Base-by-base conservation (phyloP, 768 basidiomycete genomes). In the Lenzites betulinus region DNA sequence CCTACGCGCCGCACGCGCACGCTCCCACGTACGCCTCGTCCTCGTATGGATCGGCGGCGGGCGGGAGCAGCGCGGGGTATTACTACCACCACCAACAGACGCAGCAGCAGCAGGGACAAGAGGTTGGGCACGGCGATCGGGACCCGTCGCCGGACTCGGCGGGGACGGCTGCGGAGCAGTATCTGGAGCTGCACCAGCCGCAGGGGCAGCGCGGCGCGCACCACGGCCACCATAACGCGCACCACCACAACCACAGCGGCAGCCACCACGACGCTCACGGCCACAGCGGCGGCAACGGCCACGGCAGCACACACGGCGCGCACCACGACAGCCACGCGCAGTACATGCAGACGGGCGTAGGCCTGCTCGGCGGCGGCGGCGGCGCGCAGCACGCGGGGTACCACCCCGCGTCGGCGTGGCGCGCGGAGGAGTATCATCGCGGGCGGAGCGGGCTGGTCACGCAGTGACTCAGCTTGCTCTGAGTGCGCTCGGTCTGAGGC, bases 131-230 rank as follows among this genome's bases (percentile, higher is more conserved):
- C 20, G 41, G 43, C n/a, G 47, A 61, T 28, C 51, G 26, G 38
- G 54, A 58, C 39, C 43, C 38, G 44, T 53, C 51, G 11, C 46
- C 62, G 47, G 59, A 60, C 36, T 20, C 42, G 13, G 50, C 44
- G 25, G 58, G 35, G 9, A 28, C 50, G 42, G 20, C 33, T 22
- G 57, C 22, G 36, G 60, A 51, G 25, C 55, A 44, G 51, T 56
- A 60, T 47, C 25, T 60, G 7, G 54, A 61, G 54, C 58, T 66
- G 54, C 64, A 66, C 52, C 64, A 63, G 61, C 61, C 64, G 43
- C 64, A 60, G 50, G 57, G 60, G 54, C 58, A 60, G 44, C 57
- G 61, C 11, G 39, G 50, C 48, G 26, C 26, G n/a, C 22, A 28
- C 7, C 38, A 41, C 28, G 39, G 26, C 25, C 38, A 33, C 48